A percentile compares a stretch with the other conserved stretches of the same genome.
phyloP scores from a whole-genome alignment of 2,329 filamentous ascomycete species.

The Epichloe bromicola region DNA sequence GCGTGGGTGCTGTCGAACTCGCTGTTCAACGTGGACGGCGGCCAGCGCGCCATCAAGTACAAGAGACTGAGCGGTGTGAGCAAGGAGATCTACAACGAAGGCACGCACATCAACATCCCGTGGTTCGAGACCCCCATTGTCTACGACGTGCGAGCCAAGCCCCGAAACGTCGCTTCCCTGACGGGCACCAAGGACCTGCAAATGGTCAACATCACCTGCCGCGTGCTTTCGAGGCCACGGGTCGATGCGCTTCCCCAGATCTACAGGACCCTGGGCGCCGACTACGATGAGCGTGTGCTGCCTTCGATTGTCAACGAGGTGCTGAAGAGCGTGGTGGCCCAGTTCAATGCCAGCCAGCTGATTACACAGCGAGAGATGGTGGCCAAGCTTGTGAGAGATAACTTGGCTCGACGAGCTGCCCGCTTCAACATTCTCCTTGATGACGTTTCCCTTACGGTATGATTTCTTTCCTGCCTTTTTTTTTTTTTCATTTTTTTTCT shows the following conservation, averaged over 20 bases:
- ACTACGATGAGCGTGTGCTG: conserved; percentile 94
- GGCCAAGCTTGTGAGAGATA: conserved; percentile 79
- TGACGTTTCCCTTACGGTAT: conserved; percentile 89
- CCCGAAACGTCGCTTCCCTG: conserved; percentile 93
- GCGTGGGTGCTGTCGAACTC: conserved; percentile 43
- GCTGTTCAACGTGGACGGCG: conserved; percentile 83
- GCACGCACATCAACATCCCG: conserved; percentile 85
- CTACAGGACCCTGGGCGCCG: conserved; percentile 85
- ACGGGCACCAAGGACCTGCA: conserved; percentile 98
- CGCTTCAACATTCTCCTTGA: conserved; percentile 96
- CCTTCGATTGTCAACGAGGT: conserved; percentile 99
- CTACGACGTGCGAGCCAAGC: conserved; percentile 96
- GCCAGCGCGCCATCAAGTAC: conserved; percentile 98
- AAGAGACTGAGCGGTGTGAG: conserved; percentile 81
- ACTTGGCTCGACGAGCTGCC: conserved; percentile 78
- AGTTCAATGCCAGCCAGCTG: conserved; percentile 96
- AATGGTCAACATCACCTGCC: conserved; percentile 99
- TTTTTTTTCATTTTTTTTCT: neutral
- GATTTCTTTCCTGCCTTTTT: conserved; percentile 12
- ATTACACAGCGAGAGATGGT: conserved; percentile 99
- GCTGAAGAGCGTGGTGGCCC: conserved; percentile 93
- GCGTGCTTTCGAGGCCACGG: conserved; percentile 87
- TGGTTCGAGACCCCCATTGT: conserved; percentile 96
- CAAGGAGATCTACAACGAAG: conserved; percentile 94
- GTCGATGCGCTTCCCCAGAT: conserved; percentile 88